These are phyloP conservation scores for Sclerotinia nivalis DNA, from an alignment of 2,329 filamentous ascomycete genomes.

Conservation along the genomic window DNA sequence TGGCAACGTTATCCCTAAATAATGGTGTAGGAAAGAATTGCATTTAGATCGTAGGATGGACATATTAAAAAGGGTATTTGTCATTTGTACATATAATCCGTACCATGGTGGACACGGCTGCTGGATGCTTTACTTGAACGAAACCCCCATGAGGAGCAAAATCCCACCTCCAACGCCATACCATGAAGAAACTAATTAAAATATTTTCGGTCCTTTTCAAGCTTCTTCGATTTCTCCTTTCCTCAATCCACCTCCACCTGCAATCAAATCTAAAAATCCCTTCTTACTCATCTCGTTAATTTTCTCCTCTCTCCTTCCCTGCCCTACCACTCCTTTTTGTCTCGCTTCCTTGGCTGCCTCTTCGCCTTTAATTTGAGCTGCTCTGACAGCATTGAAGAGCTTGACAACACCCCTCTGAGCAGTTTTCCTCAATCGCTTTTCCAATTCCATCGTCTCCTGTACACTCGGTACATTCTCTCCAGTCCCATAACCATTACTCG, in stretches of 20 bases:
- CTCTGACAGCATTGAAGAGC: slow-evolving; percentile 92
- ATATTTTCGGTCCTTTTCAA: slow-evolving; percentile 23
- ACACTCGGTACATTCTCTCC: slow-evolving; percentile 49
- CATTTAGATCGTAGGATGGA: slow-evolving; percentile 11
- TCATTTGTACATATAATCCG: slow-evolving; percentile 32
- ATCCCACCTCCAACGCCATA: slow-evolving; percentile 35
- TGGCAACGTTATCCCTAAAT: not conserved
- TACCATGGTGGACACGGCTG: slow-evolving; percentile 24
- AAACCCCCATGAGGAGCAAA: slow-evolving; percentile 25
- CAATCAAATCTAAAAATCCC: slow-evolving; percentile 90
- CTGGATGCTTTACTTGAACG: slow-evolving; percentile 26
- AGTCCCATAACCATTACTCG: slow-evolving; percentile 46
- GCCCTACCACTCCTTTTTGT: slow-evolving; percentile 74
- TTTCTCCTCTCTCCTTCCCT: slow-evolving; percentile 79
- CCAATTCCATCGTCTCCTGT: slow-evolving; percentile 63
- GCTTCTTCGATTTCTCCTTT: slow-evolving; percentile 53
- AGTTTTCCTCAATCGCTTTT: slow-evolving; percentile 80
- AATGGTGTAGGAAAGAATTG: slow-evolving; percentile 12
- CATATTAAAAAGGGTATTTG: slow-evolving; percentile 31
- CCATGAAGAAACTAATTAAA: slow-evolving; percentile 20
- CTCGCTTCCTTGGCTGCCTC: slow-evolving; percentile 71
- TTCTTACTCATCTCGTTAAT: slow-evolving; percentile 96
- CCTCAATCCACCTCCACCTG: slow-evolving; percentile 60
- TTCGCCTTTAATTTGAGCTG: slow-evolving; percentile 84
- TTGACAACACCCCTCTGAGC: slow-evolving; percentile 93